These are phyloP conservation scores for Chlorella sp. DNA, from an alignment of 139 green algal genomes.

Conservation along the genomic window DNA sequence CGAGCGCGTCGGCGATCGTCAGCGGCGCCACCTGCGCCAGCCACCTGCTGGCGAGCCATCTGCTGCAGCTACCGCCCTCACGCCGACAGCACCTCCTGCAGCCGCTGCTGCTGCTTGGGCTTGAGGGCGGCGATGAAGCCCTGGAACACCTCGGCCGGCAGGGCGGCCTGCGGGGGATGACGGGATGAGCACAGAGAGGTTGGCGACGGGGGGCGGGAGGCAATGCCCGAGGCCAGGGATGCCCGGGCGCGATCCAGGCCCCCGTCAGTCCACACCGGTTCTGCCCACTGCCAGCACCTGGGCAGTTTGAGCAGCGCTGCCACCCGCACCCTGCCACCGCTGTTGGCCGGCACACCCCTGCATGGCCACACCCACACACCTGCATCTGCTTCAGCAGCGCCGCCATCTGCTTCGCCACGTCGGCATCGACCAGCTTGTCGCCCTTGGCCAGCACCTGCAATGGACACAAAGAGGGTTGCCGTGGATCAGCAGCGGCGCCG, in stretches of 20 bases:
- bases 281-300: no score
- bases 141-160: constrained; percentile 47
- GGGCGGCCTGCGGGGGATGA: constrained; percentile 8
- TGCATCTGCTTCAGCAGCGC: constrained; percentile 65
- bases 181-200: no score
- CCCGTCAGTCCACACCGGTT: no score
- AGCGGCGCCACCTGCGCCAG: neutral
- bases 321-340: no score
- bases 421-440: constrained; percentile 53
- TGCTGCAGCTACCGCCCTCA: neutral
- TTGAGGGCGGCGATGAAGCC: constrained; percentile 50
- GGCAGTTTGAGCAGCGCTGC: no score
- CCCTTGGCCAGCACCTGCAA: constrained; percentile 56
- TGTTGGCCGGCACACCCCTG: no score
- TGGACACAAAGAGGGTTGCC: no score
- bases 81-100: constrained; percentile 43
- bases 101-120: constrained; percentile 55
- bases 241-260: no score
- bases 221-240: no score
- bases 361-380: constrained; percentile 8
- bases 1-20: neutral
- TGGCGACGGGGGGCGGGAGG: no score
- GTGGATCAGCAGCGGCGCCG: no score
- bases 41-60: no score
- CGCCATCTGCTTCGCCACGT: constrained; percentile 48